Conservation (phyloP, 2,329 filamentous ascomycete genomes). For the Apiospora hydei region DNA sequence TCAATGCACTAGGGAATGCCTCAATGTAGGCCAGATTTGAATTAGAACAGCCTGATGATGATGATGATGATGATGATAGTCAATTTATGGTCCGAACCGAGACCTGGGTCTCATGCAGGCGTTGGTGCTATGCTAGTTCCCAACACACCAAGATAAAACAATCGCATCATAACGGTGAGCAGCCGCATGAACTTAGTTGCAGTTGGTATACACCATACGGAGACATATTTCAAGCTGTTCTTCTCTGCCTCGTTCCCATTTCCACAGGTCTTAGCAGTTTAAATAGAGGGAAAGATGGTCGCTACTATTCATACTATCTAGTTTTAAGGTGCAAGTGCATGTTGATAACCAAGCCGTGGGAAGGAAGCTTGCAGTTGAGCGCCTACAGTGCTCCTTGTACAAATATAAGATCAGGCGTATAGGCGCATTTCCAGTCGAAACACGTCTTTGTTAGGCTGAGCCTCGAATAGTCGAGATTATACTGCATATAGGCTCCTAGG, state of each 20-base stretch:
- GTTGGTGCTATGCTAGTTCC: no score
- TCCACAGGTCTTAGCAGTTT: neutral
- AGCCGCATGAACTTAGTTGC: neutral
- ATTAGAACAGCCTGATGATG: no score
- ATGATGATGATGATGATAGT: no score
- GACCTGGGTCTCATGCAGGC: no score
- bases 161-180: no score
- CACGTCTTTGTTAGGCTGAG: neutral
- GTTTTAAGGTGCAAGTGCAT: neutral
- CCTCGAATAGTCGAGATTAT: neutral
- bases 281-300: neutral
- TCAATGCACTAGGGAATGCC: no score
- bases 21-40: no score
- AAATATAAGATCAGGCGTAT: neutral
- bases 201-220: neutral
- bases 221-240: neutral
- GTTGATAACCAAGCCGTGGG: neutral
- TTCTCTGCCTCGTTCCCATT: no score
- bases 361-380: neutral
- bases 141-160: no score
- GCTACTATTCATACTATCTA: neutral
- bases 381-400: neutral
- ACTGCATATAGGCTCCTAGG: neutral
- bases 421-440: neutral
- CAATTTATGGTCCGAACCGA: no score